phyloP scores from a whole-genome alignment of 2,329 filamentous ascomycete species.

The Scedosporium aurantiacum region DNA sequence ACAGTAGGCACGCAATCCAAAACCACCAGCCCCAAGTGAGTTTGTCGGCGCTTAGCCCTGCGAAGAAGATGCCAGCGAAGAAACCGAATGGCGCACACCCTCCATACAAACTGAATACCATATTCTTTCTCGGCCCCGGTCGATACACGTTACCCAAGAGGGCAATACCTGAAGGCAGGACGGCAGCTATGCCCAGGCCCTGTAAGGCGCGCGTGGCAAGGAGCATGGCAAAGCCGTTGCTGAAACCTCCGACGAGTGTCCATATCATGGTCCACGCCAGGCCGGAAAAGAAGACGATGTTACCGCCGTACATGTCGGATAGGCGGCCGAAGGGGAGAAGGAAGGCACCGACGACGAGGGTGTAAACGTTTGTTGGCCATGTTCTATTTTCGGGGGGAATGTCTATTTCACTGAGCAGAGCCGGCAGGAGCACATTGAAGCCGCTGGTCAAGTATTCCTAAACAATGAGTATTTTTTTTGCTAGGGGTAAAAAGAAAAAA shows the following conservation, averaged over 20 bases:
- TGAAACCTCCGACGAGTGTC: slow-evolving; percentile 61
- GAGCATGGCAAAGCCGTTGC: slow-evolving; percentile 55
- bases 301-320: slow-evolving; percentile 53
- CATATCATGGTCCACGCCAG: slow-evolving; percentile 56
- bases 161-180: slow-evolving; percentile 60
- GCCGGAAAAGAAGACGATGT: slow-evolving; percentile 47
- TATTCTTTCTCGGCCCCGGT: slow-evolving; percentile 60
- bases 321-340: slow-evolving; percentile 54
- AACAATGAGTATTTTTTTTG: too few relatives aligned
- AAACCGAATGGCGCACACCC: slow-evolving; percentile 47
- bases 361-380: slow-evolving; percentile 55
- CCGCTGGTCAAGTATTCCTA: too few relatives aligned
- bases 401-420: too few relatives aligned
- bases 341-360: slow-evolving; percentile 43
- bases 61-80: slow-evolving; percentile 55
- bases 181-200: slow-evolving; percentile 62
- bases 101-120: slow-evolving; percentile 50
- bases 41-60: slow-evolving; percentile 50
- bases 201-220: slow-evolving; percentile 64
- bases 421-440: too few relatives aligned
- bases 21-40: slow-evolving; percentile 60
- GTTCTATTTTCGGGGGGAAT: slow-evolving; percentile 20
- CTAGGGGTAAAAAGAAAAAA: too few relatives aligned
- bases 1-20: slow-evolving; percentile 44
- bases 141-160: slow-evolving; percentile 57